These are phyloP conservation scores for Mycena leptocephala DNA, from an alignment of 768 basidiomycete species.

Conservation along the genomic window DNA sequence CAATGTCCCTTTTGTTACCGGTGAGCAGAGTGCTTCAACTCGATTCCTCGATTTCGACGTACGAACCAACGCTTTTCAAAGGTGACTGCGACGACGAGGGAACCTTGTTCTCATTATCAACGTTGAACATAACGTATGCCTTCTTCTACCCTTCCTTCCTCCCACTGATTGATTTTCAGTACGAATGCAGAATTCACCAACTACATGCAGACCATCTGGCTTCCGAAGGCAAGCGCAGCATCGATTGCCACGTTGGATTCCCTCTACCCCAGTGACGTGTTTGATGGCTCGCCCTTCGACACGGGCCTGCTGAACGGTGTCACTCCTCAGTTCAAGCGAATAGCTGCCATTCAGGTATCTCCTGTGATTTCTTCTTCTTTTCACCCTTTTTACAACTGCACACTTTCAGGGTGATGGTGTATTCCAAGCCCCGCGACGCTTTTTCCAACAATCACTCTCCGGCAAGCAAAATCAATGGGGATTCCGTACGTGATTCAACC, in stretches of 20 bases:
- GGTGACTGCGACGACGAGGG: slow-evolving; percentile 56
- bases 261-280: slow-evolving; percentile 23
- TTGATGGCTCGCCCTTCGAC: slow-evolving; percentile 36
- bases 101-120: slow-evolving; percentile 49
- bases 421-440: slow-evolving; percentile 68
- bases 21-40: background rate
- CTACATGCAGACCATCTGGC: slow-evolving; percentile 23
- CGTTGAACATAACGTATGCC: slow-evolving; percentile 47
- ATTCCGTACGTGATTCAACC: slow-evolving; percentile 44
- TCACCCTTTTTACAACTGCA: background rate
- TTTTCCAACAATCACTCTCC: slow-evolving; percentile 59
- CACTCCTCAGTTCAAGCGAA: slow-evolving; percentile 40
- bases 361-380: background rate
- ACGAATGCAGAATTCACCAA: slow-evolving; percentile 32
- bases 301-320: slow-evolving; percentile 27
- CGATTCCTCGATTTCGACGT: too few species aligned
- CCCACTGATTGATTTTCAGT: background rate
- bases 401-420: slow-evolving; percentile 57
- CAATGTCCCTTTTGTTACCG: slow-evolving; percentile 32
- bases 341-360: slow-evolving; percentile 36
- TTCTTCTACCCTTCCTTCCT: background rate
- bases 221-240: slow-evolving; percentile 13
- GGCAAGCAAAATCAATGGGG: slow-evolving; percentile 59
- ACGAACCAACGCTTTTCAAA: background rate
- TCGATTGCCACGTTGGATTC: background rate